Conservation (phyloP, 108 stramenopile genomes). For the Parmales sp. region DNA sequence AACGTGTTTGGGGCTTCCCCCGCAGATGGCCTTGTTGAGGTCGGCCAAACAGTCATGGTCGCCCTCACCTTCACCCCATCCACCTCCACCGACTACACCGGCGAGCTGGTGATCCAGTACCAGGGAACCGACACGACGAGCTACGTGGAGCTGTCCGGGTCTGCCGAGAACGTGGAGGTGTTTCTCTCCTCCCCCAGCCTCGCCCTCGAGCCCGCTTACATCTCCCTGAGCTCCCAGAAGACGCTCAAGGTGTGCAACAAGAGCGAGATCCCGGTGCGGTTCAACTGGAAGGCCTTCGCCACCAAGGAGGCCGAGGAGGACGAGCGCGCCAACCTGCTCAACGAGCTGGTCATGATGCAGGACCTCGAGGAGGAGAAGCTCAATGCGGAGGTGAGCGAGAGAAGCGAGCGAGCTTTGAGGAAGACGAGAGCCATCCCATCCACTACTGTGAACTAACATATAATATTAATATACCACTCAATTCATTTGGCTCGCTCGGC, state of each 20-base stretch:
- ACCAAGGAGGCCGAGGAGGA: conserved; percentile 31
- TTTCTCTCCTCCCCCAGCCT: conserved; percentile 25
- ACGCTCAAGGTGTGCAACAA: conserved; percentile 37
- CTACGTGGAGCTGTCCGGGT: conserved; percentile 25
- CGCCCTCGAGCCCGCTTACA: conserved; percentile 44
- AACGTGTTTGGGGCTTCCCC: conserved; percentile 15
- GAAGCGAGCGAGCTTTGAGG: no score
- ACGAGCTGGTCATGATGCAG: conserved; percentile 34
- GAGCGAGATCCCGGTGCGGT: conserved; percentile 39
- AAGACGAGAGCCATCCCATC: no score
- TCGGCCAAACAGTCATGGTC: conserved; percentile 21
- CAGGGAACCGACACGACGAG: conserved; percentile 15
- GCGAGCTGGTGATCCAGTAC: conserved; percentile 36
- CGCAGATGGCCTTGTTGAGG: conserved; percentile 13
- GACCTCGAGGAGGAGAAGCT: conserved; percentile 19
- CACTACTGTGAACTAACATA: no score
- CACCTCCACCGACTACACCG: conserved; percentile 14
- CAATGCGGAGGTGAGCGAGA: not conserved
- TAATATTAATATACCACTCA: no score
- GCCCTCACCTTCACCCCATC: conserved; percentile 22
- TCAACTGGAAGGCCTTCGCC: conserved; percentile 42
- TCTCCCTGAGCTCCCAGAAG: conserved; percentile 33
- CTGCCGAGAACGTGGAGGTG: conserved; percentile 41
- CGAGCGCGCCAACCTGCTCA: conserved; percentile 35
- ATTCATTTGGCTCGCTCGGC: conserved; percentile 8